Percentiles rank a stretch among this genome's conserved stretches.
phyloP scores from a whole-genome alignment of 257 asterid genomes.

The Knoxia roxburghii region DNA sequence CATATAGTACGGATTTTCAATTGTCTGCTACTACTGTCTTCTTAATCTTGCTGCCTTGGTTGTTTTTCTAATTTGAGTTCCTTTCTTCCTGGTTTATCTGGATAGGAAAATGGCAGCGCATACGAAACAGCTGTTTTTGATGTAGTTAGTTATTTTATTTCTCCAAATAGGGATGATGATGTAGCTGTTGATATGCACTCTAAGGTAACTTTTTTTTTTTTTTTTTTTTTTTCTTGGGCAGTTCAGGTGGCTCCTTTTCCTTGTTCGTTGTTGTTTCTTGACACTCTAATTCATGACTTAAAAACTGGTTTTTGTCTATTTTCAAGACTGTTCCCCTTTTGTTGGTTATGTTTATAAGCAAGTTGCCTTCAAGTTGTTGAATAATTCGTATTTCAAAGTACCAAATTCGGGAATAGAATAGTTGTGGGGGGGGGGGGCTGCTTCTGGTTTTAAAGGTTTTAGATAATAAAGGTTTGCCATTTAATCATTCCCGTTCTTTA shows the following conservation, averaged over 20 bases:
- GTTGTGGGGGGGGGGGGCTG: too few relatives aligned
- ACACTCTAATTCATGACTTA: neutral
- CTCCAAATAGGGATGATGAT: slow-evolving; percentile 74
- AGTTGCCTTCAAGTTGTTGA: neutral
- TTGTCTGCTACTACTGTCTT: slow-evolving; percentile 11
- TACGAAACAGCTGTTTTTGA: slow-evolving; percentile 74
- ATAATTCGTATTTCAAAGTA: neutral
- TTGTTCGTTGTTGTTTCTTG: slow-evolving; percentile 5
- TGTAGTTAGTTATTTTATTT: slow-evolving; percentile 44
- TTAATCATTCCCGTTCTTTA: neutral
- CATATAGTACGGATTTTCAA: slow-evolving; percentile 37
- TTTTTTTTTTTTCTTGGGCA: slow-evolving; percentile 9
- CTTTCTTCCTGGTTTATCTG: slow-evolving; percentile 14
- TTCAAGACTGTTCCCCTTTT: neutral
- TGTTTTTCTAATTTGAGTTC: neutral
- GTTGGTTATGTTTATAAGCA: neutral
- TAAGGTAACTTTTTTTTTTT: slow-evolving; percentile 35
- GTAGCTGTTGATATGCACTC: slow-evolving; percentile 67
- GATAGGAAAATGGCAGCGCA: slow-evolving; percentile 57
- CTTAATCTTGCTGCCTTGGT: neutral
- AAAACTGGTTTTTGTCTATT: neutral
- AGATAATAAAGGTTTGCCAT: neutral
- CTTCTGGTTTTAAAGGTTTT: neutral
- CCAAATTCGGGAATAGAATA: neutral
- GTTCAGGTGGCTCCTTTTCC: neutral